Evolutionary conservation across 2,329 filamentous ascomycete species (phyloP).

Genomic region (Endocalyx cinctus): DNA sequence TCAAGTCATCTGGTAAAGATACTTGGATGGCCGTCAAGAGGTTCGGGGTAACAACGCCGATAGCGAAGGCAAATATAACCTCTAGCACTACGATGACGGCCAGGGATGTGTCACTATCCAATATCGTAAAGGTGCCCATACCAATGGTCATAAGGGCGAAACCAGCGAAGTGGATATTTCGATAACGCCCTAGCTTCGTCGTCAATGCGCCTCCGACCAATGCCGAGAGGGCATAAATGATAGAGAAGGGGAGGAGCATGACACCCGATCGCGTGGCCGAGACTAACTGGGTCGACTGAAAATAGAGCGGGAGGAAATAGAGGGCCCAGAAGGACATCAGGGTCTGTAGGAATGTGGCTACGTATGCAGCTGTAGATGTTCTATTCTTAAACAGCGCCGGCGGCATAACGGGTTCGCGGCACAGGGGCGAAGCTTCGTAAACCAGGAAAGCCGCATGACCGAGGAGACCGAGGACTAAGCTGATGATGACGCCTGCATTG

Average conservation of each 20-base stretch:
- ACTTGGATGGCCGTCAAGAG: constrained; percentile 34
- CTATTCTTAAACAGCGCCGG: constrained; percentile 38
- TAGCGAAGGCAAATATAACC: constrained; percentile 29
- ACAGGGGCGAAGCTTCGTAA: constrained; percentile 21
- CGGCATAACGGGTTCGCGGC: constrained; percentile 32
- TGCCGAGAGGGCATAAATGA: constrained; percentile 4
- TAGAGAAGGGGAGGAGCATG: constrained; percentile 7
- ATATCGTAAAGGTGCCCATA: constrained; percentile 30
- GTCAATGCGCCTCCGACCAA: constrained; percentile 19
- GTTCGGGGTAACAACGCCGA: constrained; percentile 30
- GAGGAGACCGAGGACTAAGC: constrained; percentile 33
- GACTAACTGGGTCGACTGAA: constrained; percentile 29
- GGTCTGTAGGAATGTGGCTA: constrained; percentile 32
- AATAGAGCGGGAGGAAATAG: constrained; percentile 41
- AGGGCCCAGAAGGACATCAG: constrained; percentile 30
- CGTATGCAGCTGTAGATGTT: constrained; percentile 26
- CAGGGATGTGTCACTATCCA: constrained; percentile 25
- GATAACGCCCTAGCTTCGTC: constrained; percentile 5
- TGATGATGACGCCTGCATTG: constrained; percentile 26
- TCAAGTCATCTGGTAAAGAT: constrained; percentile 20
- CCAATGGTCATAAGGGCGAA: constrained; percentile 25
- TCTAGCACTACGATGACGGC: constrained; percentile 31
- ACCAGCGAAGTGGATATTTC: constrained; percentile 19
- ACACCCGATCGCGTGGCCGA: constrained; percentile 7
- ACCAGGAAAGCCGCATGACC: constrained; percentile 31